Percentiles rank a stretch among this genome's conserved stretches.
phyloP scores from a whole-genome alignment of 495 filamentous ascomycete genomes.

The Apiosordaria backusii region DNA sequence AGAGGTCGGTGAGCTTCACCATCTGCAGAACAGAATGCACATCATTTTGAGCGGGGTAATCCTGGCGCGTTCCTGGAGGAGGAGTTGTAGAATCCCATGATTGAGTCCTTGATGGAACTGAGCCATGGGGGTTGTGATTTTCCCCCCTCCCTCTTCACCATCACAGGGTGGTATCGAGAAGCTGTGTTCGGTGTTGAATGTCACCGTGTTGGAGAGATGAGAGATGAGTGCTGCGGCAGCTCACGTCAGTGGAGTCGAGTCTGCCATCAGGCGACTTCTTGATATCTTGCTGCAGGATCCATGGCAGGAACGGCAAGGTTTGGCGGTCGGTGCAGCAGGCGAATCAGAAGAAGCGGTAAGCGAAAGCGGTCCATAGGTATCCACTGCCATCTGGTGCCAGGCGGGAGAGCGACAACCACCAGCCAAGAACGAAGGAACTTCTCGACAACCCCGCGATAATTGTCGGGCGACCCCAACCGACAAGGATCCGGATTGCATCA shows the following conservation, averaged over 20 bases:
- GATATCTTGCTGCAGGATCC: conserved; percentile 10
- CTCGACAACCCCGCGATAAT: conserved; percentile 12
- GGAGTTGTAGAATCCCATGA: background rate
- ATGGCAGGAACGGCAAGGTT: background rate
- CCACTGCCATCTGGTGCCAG: background rate
- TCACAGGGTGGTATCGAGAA: background rate
- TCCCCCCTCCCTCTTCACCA: background rate
- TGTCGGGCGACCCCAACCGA: background rate
- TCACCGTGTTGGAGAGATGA: background rate
- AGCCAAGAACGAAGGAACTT: background rate
- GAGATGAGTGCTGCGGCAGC: background rate
- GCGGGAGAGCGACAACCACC: background rate
- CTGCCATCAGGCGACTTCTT: conserved; percentile 11
- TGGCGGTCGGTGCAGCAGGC: conserved; percentile 11
- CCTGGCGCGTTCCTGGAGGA: background rate
- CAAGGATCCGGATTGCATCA: background rate
- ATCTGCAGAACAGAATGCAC: background rate
- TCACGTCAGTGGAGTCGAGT: conserved; percentile 16
- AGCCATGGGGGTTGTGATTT: background rate
- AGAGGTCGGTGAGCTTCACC: background rate
- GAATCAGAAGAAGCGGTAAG: conserved; percentile 34
- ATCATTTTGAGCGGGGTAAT: conserved; percentile 12
- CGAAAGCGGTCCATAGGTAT: conserved; percentile 23
- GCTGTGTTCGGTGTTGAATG: background rate
- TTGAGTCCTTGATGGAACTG: too few species aligned